Percentiles rank a stretch among this genome's conserved stretches.
phyloP scores from a whole-genome alignment of 2,329 filamentous ascomycete genomes.

The Plectosphaerella plurivora region DNA sequence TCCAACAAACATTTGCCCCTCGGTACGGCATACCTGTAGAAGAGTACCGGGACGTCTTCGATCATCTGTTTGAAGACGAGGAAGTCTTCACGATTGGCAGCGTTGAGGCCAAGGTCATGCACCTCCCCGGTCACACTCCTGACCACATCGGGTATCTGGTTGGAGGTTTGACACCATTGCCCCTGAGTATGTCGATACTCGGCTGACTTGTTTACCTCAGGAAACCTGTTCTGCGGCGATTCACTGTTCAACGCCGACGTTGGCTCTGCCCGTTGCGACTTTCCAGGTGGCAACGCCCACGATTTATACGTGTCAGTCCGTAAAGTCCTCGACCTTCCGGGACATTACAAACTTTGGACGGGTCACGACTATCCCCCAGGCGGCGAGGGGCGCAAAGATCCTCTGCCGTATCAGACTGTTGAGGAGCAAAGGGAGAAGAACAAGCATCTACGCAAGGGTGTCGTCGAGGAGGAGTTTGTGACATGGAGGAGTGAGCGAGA shows the following conservation, averaged over 20 bases:
- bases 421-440: conserved; percentile 39
- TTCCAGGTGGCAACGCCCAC: conserved; percentile 41
- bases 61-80: conserved; percentile 35
- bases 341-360: conserved; percentile 43
- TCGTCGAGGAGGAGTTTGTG: conserved; percentile 39
- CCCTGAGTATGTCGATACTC: background rate
- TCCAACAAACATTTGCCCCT: conserved; percentile 34
- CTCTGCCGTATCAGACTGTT: conserved; percentile 38
- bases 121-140: conserved; percentile 44
- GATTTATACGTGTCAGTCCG: conserved; percentile 38
- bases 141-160: conserved; percentile 46
- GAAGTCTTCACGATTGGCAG: conserved; percentile 37
- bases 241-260: conserved; percentile 43
- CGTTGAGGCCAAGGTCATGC: conserved; percentile 29
- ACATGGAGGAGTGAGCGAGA: conserved; percentile 38
- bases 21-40: conserved; percentile 30
- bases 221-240: conserved; percentile 37
- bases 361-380: conserved; percentile 50
- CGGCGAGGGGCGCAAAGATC: conserved; percentile 18
- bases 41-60: conserved; percentile 34
- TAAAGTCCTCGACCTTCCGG: conserved; percentile 35
- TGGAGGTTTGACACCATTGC: conserved; percentile 16
- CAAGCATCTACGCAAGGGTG: conserved; percentile 40
- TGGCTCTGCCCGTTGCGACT: conserved; percentile 45
- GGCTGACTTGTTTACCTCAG: background rate